These are phyloP conservation scores for Kitagawia praeruptora DNA, from an alignment of 129 eudicot species.

Conservation along the genomic window DNA sequence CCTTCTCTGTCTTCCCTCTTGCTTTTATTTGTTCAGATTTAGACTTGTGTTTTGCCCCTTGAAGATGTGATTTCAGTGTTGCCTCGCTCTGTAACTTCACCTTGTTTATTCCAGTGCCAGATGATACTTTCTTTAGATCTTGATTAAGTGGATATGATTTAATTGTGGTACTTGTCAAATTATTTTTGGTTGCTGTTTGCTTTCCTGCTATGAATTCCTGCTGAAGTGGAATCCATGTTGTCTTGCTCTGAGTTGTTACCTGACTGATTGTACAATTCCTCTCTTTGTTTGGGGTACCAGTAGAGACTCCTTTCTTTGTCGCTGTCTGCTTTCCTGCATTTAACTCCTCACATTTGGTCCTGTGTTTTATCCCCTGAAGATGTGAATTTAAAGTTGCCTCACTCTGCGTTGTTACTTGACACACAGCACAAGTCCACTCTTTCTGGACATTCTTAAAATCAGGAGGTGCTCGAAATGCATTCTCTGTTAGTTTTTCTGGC, in stretches of 20 bases:
- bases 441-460: slow-evolving; percentile 11
- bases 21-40: slow-evolving; percentile 15
- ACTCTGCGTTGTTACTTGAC: slow-evolving; percentile 21
- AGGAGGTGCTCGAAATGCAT: neutral
- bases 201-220: neutral
- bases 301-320: neutral
- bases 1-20: neutral
- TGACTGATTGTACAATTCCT: neutral
- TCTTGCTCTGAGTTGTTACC: slow-evolving; percentile 3
- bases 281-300: neutral
- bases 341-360: slow-evolving; percentile 13
- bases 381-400: slow-evolving; percentile 19
- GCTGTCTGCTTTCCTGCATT: slow-evolving; percentile 8
- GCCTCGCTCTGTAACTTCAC: slow-evolving; percentile 18
- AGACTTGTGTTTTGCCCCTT: slow-evolving; percentile 22
- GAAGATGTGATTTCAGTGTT: slow-evolving; percentile 19
- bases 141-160: neutral
- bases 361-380: slow-evolving; percentile 27
- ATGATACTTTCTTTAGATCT: neutral
- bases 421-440: slow-evolving; percentile 30
- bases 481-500: neutral
- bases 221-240: neutral
- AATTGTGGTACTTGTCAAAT: neutral
- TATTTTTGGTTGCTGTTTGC: neutral
- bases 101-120: neutral